phyloP scores from a whole-genome alignment of 78 protist species.

The Creolimax fragrantissima region DNA sequence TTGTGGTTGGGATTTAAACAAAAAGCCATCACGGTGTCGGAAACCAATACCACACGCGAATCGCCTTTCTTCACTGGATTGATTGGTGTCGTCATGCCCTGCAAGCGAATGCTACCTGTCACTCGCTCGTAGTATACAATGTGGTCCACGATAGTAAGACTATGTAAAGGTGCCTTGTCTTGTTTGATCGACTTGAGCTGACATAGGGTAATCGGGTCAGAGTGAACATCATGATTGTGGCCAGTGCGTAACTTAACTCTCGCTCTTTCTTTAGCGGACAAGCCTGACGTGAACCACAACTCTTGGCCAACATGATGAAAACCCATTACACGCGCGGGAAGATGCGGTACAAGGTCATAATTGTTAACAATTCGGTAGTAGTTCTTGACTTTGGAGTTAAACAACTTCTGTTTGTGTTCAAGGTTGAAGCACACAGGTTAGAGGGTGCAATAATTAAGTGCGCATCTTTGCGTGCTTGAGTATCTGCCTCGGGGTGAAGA shows the following conservation, averaged over 20 bases:
- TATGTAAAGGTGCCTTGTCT: not conserved
- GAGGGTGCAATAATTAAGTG: too few relatives aligned
- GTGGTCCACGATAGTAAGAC: not conserved
- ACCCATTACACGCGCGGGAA: not conserved
- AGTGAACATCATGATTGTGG: not conserved
- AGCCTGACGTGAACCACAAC: not conserved
- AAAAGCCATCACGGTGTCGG: not conserved
- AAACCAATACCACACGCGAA: not conserved
- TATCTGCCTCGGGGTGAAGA: too few relatives aligned
- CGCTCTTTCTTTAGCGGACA: not conserved
- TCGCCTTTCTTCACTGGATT: not conserved
- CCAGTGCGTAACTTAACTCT: not conserved
- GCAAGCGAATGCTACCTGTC: not conserved
- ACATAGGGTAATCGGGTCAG: not conserved
- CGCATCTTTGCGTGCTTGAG: too few relatives aligned
- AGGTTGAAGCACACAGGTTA: too few relatives aligned
- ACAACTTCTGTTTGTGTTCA: not conserved
- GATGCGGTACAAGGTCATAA: not conserved
- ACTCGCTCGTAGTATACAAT: not conserved
- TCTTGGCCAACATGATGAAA: not conserved
- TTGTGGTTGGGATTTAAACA: not conserved
- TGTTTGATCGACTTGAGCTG: not conserved
- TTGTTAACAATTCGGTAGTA: not conserved
- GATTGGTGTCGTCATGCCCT: not conserved
- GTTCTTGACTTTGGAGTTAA: not conserved